Evolutionary conservation across 1,284 basidiomycete species (phyloP).

Genomic region (Meira miltonrushii): DNA sequence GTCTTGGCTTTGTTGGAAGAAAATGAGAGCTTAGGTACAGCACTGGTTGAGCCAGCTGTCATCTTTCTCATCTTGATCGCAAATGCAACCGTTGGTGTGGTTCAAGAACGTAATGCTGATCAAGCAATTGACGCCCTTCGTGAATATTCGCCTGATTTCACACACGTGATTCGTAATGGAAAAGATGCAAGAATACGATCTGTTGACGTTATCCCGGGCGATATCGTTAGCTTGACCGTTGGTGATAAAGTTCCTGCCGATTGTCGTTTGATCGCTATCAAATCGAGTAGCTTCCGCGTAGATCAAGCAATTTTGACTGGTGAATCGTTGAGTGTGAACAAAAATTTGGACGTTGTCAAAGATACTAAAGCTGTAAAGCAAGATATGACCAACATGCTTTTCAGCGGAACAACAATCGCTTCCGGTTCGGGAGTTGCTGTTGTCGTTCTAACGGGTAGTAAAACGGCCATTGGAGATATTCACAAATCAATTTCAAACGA

Average conservation of each 20-base stretch:
- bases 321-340: slow-evolving; percentile 48
- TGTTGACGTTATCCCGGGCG: slow-evolving; percentile 46
- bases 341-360: slow-evolving; percentile 28
- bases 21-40: slow-evolving; percentile 42
- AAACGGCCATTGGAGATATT: slow-evolving; percentile 50
- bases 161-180: slow-evolving; percentile 41
- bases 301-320: slow-evolving; percentile 52
- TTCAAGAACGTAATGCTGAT: slow-evolving; percentile 51
- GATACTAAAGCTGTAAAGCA: slow-evolving; percentile 48
- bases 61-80: slow-evolving; percentile 52
- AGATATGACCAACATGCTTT: slow-evolving; percentile 52
- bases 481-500: slow-evolving; percentile 48
- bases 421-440: slow-evolving; percentile 44
- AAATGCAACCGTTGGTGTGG: slow-evolving; percentile 50
- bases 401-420: slow-evolving; percentile 47
- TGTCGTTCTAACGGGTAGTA: slow-evolving; percentile 40
- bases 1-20: slow-evolving; percentile 44
- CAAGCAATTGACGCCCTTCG: slow-evolving; percentile 50
- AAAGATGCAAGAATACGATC: slow-evolving; percentile 29
- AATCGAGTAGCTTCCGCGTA: slow-evolving; percentile 41
- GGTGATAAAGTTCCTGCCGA: slow-evolving; percentile 52
- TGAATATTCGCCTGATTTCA: slow-evolving; percentile 47
- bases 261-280: slow-evolving; percentile 45
- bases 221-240: slow-evolving; percentile 45
- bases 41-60: slow-evolving; percentile 49